Evolutionary conservation across 2,329 filamentous ascomycete genomes (phyloP).

Genomic region (Ciborinia camelliae): DNA sequence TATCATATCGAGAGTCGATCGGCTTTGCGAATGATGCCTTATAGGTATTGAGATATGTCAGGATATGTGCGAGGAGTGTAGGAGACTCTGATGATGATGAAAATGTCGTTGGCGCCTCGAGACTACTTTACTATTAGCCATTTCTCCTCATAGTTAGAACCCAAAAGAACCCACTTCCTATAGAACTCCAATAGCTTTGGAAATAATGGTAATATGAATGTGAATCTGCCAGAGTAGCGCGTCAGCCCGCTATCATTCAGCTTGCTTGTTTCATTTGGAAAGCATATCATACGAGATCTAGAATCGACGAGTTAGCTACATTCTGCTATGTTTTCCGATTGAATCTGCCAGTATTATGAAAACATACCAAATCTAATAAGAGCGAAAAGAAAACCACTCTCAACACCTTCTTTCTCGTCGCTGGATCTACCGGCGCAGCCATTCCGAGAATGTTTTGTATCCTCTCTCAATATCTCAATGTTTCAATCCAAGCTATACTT

Average conservation of each 20-base stretch:
- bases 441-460: slow-evolving; percentile 23
- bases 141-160: slow-evolving; percentile 80
- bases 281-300: slow-evolving; percentile 19
- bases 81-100: slow-evolving; percentile 44
- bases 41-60: slow-evolving; percentile 86
- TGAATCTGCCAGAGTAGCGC: slow-evolving; percentile 54
- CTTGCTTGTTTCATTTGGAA: not conserved
- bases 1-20: slow-evolving; percentile 95
- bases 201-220: slow-evolving; percentile 95
- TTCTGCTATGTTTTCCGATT: not conserved
- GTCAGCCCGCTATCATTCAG: not conserved
- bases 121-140: slow-evolving; percentile 50
- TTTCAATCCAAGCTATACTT: not conserved
- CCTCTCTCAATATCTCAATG: not conserved
- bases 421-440: slow-evolving; percentile 46
- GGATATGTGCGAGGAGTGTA: slow-evolving; percentile 74
- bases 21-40: slow-evolving; percentile 89
- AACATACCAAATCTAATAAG: slow-evolving; percentile 77
- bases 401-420: slow-evolving; percentile 73
- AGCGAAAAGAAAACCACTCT: slow-evolving; percentile 86
- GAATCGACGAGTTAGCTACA: slow-evolving; percentile 12
- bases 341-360: not conserved
- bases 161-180: slow-evolving; percentile 61
- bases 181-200: slow-evolving; percentile 96
- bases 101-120: slow-evolving; percentile 57